Base-by-base conservation (phyloP, 805 yeast species). In the Teunomyces tritomae region DNA sequence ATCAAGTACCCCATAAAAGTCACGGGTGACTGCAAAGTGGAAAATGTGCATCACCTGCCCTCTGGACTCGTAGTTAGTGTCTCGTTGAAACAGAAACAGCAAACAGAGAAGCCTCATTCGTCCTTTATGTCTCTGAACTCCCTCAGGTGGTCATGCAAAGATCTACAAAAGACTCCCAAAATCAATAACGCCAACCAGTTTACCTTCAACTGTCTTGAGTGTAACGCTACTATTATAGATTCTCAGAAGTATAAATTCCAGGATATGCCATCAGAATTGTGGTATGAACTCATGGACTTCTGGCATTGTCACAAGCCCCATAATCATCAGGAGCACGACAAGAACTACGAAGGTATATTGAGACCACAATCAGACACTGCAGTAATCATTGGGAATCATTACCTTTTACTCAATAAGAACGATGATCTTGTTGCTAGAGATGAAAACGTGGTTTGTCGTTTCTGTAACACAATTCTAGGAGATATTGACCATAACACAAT, bases 271-370 rank as follows among this genome's bases (percentile, higher is more conserved):
- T 86, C 96, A 1, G 97, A 90, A 59, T 72, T 81, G 43, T 92
- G 99, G 99, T 82, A 85, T 10, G 99, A 92, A 62, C 70, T 94
- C 78, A 86, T 92, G 96, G 98, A 92, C 49, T 87, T 86, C 54
- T 92, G 99, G 99, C 97, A 92, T 63, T 92, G 99, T 61, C 97
- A 92, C 60, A 86, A 85, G 57, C 95, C 95, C 0, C 55, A 51
- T n/a, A 50, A 59, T 42, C 59, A 57, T 37, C 51, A 57, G 13
- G 44, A 57, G 16, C 48, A 61, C 26, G 59, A 48, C 34, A 59
- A 61, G 34, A 46, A 58, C 20, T 69, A 75, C 48, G 72, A 70
- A 52, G 76, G 76, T 6, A 59, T 63, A 1, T 57, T 84, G 37
- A 66, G 58, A 20, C 87, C 92, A 3, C 54, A 52, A 13, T 45